Percentiles rank a stretch among this genome's conserved stretches.
Conservation (phyloP, 2,329 filamentous ascomycete species). For the Penicillium sp. region DNA sequence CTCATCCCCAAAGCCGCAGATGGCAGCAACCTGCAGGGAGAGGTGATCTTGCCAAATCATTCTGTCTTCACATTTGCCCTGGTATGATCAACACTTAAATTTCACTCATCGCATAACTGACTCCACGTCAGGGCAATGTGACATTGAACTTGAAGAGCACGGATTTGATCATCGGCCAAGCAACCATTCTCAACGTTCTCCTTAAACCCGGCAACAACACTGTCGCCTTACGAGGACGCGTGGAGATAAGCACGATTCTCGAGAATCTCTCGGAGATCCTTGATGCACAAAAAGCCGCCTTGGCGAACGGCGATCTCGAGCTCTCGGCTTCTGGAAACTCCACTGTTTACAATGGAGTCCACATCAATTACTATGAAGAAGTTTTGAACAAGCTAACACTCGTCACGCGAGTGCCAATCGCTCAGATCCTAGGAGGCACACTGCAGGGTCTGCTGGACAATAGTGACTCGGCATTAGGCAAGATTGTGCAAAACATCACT, state of each 20-base stretch:
- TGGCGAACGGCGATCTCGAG: conserved; percentile 11
- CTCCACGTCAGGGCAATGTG: conserved; percentile 43
- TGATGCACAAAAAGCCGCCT: conserved; percentile 7
- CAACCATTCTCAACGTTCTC: conserved; percentile 19
- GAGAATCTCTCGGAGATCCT: conserved; percentile 18
- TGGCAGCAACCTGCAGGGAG: conserved; percentile 49
- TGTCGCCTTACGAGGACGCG: conserved; percentile 16
- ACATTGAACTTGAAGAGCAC: conserved; percentile 46
- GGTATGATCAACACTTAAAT: conserved; percentile 7
- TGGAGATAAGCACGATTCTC: conserved; percentile 14
- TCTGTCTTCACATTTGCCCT: conserved; percentile 46
- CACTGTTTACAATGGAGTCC: conserved; percentile 17
- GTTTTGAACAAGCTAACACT: conserved; percentile 19
- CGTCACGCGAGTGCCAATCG: conserved; percentile 18
- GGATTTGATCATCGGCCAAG: conserved; percentile 21
- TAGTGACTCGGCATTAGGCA: conserved; percentile 6
- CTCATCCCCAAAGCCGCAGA: conserved; percentile 40
- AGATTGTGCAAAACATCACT: conserved; percentile 4
- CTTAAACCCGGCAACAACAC: conserved; percentile 26
- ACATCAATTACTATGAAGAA: conserved; percentile 23
- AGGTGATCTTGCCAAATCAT: conserved; percentile 50
- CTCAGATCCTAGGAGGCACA: conserved; percentile 18
- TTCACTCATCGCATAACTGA: background rate
- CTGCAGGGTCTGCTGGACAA: conserved; percentile 2
- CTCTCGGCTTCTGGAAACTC: conserved; percentile 19